These are phyloP conservation scores for Pichia occidentalis DNA, from an alignment of 805 yeast species.

Conservation along the genomic window DNA sequence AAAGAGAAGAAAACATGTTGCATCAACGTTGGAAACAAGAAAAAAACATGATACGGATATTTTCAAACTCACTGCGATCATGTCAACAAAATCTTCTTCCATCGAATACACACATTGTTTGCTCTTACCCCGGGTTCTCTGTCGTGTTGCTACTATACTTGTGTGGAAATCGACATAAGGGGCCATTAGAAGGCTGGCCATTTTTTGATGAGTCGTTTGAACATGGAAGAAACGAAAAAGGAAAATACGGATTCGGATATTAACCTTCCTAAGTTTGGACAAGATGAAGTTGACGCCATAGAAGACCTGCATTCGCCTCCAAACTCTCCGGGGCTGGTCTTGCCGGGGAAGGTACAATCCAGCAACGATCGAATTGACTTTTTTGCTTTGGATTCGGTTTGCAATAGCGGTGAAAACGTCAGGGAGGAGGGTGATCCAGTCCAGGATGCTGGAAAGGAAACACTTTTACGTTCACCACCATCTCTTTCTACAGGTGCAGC, in stretches of 20 bases:
- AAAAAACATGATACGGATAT: no score
- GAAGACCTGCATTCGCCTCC: constrained; percentile 24
- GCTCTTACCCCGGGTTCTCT: no score
- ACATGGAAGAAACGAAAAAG: background rate
- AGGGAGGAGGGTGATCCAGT: constrained; percentile 4
- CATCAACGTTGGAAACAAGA: no score
- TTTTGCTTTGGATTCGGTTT: constrained; percentile 20
- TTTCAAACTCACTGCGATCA: no score
- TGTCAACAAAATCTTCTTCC: no score
- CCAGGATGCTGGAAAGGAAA: background rate
- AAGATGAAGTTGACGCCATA: constrained; percentile 7
- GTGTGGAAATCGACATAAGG: no score
- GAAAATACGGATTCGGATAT: background rate
- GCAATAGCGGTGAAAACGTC: background rate
- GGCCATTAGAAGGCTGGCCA: no score
- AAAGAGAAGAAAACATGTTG: constrained; percentile 1
- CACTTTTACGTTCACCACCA: background rate
- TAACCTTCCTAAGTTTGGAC: constrained; percentile 3
- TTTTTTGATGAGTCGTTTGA: no score
- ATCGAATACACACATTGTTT: no score
- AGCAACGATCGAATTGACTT: constrained; percentile 27
- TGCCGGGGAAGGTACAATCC: constrained; percentile 12
- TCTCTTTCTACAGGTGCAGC: background rate
- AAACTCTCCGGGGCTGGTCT: constrained; percentile 25
- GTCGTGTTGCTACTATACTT: no score